phyloP scores from a whole-genome alignment of 1,284 basidiomycete species.

The Hymenochaete sp. region DNA sequence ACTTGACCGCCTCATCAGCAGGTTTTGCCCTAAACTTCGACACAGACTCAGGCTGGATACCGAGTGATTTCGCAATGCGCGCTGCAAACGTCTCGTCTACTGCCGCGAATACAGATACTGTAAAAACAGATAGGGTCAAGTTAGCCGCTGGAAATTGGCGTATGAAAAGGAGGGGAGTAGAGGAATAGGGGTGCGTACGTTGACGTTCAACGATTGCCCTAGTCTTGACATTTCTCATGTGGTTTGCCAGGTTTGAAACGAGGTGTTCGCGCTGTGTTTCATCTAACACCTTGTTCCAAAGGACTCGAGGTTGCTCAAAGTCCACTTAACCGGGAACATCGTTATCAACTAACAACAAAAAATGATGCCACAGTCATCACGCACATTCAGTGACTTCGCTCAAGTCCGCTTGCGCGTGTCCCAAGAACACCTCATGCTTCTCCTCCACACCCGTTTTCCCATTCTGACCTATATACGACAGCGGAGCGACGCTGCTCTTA shows the following conservation, averaged over 20 bases:
- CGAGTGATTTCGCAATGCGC: conserved; percentile 67
- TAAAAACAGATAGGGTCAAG: too few species aligned
- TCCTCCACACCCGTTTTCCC: conserved; percentile 31
- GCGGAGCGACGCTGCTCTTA: conserved; percentile 62
- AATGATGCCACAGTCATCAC: conserved; percentile 23
- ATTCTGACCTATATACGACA: conserved; percentile 51
- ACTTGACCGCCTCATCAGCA: conserved; percentile 49
- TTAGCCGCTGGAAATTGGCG: conserved; percentile 5
- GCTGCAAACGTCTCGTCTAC: conserved; percentile 67
- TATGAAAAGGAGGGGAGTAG: neutral
- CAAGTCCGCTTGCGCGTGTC: conserved; percentile 65
- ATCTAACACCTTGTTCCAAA: conserved; percentile 74
- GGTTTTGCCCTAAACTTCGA: conserved; percentile 56
- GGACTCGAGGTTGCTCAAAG: conserved; percentile 82
- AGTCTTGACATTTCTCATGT: conserved; percentile 62
- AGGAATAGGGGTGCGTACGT: conserved; percentile 36
- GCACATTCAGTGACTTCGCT: conserved; percentile 70
- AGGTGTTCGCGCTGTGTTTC: conserved; percentile 61
- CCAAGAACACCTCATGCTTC: conserved; percentile 71
- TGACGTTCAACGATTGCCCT: conserved; percentile 58
- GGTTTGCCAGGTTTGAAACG: conserved; percentile 69
- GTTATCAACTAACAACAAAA: neutral
- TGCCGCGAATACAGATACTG: conserved; percentile 74
- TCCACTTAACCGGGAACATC: conserved; percentile 70
- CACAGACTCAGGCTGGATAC: conserved; percentile 38